Evolutionary conservation across 306 rosid species (phyloP).

Genomic region (Casuarina equisetifolia): DNA sequence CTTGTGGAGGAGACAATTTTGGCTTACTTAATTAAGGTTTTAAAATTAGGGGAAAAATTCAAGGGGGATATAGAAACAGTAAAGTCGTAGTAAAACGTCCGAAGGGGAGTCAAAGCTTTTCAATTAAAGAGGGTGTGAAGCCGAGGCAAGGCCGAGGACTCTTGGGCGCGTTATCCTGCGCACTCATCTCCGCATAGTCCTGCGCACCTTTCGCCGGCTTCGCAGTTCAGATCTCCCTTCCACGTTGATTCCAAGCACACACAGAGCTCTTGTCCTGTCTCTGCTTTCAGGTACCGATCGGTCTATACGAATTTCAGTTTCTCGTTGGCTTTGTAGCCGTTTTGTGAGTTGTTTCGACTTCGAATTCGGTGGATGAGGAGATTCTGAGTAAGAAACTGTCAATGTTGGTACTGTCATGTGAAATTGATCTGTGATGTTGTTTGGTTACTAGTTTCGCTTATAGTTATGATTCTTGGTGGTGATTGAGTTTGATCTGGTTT

Average conservation of each 20-base stretch:
- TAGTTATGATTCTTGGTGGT: not conserved
- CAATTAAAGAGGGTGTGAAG: not conserved
- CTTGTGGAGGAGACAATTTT: too few relatives aligned
- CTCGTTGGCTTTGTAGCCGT: not conserved
- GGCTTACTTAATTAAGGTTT: too few relatives aligned
- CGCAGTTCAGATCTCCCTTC: slow-evolving; percentile 39
- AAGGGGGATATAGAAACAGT: too few relatives aligned
- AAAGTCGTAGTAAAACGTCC: too few relatives aligned
- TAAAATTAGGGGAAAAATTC: too few relatives aligned
- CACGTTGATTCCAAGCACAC: slow-evolving; percentile 7
- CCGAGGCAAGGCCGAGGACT: not conserved
- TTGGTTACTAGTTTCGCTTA: not conserved
- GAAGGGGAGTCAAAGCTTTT: too few relatives aligned
- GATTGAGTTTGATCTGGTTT: not conserved
- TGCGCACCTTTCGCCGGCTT: slow-evolving; percentile 46
- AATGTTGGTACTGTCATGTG: not conserved
- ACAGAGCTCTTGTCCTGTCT: slow-evolving; percentile 15
- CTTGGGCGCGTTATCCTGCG: slow-evolving; percentile 37
- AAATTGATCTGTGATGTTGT: not conserved
- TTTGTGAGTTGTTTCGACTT: not conserved
- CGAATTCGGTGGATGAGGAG: not conserved
- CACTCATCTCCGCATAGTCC: slow-evolving; percentile 42
- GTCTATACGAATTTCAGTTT: slow-evolving; percentile 27
- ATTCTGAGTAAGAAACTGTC: not conserved
- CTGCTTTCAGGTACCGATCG: slow-evolving; percentile 35